Evolutionary conservation across 2,329 filamentous ascomycete species (phyloP).

Genomic region (Aspergillus fructus): DNA sequence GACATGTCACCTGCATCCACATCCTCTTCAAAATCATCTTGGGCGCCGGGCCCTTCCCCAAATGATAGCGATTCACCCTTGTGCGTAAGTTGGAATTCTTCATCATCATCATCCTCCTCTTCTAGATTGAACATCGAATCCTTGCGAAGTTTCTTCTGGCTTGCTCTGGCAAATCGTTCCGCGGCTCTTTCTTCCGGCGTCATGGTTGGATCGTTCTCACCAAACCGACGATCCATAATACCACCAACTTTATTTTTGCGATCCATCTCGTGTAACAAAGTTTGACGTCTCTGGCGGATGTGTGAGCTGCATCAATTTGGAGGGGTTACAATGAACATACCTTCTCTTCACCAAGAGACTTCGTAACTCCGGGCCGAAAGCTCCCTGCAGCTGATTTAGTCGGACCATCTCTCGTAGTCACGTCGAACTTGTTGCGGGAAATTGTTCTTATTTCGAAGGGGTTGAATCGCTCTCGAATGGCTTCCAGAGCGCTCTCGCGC

Average conservation of each 20-base stretch:
- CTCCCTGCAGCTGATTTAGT: slow-evolving; percentile 56
- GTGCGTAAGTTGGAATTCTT: slow-evolving; percentile 74
- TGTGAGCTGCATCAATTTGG: slow-evolving; percentile 11
- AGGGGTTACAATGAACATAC: slow-evolving; percentile 46
- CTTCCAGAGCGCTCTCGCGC: slow-evolving; percentile 73
- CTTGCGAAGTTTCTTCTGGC: slow-evolving; percentile 74
- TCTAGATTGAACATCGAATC: slow-evolving; percentile 86
- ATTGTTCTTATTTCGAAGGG: slow-evolving; percentile 91
- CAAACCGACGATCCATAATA: slow-evolving; percentile 88
- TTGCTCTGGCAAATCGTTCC: slow-evolving; percentile 86
- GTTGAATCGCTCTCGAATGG: slow-evolving; percentile 94
- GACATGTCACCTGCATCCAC: slow-evolving; percentile 62
- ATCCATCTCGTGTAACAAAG: slow-evolving; percentile 86
- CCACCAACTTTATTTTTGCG: slow-evolving; percentile 87
- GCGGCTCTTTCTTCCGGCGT: slow-evolving; percentile 89
- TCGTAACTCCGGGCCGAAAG: slow-evolving; percentile 78
- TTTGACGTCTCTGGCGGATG: slow-evolving; percentile 65
- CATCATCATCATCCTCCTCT: slow-evolving; percentile 78
- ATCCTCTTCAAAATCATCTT: slow-evolving; percentile 81
- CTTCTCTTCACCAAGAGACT: slow-evolving; percentile 81
- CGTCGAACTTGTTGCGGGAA: slow-evolving; percentile 78
- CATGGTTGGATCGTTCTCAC: slow-evolving; percentile 93
- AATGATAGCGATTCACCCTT: slow-evolving; percentile 73
- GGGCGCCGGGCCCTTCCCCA: slow-evolving; percentile 48
- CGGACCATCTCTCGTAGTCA: slow-evolving; percentile 62